Base-by-base conservation (phyloP, 2,329 filamentous ascomycete genomes). In the Penicillium sp. region DNA sequence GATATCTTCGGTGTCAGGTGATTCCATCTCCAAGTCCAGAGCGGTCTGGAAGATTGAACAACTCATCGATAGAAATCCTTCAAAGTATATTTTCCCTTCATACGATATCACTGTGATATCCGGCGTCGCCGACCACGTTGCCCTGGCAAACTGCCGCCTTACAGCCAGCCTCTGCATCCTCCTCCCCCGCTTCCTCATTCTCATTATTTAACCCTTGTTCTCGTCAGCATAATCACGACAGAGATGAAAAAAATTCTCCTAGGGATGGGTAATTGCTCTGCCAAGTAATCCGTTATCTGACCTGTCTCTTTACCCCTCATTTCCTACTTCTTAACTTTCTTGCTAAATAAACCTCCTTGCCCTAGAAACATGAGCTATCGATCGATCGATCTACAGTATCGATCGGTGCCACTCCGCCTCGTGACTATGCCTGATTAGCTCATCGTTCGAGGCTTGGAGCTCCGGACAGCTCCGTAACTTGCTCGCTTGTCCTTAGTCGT, bases 151-250 rank as follows among this genome's bases (percentile, higher is more conserved):
- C n/a, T 19, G 9, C 9, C 49, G 12, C 49, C 49, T 51, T 35
- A 51, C 49, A 51, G 49, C 49, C 30, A 51, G 49, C 49, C 49
- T 33, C 49, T 33, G 49, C 49, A 51, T 15, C 28, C n/a, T 50
- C 26, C 44, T 28, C 47, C 30, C 30, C 28, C 49, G 30, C 49
- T 24, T 51, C 49, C 5, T 22, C n/a, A 4, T 15, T 19, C 10
- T 22, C 4, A 33, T 51, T 51, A 33, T 33, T 51, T 35, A 51
- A 30, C 45, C 45, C 45, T 49, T 30, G 45, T 30, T 30, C 26
- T 49, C 26, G 28, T 4, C 2, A 28, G 17, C 35, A 22, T 22
- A 4, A 44, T 44, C 40, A 24, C 19, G 1, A 2, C 15, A 4
- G 40, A 44, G 19, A 24, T 22, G 40, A 24, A 44, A 35, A 33